Percentiles rank a stretch among this genome's conserved stretches.
phyloP scores from a whole-genome alignment of 225 moss, liverwort and hornwort species.

The Neckera pumila region DNA sequence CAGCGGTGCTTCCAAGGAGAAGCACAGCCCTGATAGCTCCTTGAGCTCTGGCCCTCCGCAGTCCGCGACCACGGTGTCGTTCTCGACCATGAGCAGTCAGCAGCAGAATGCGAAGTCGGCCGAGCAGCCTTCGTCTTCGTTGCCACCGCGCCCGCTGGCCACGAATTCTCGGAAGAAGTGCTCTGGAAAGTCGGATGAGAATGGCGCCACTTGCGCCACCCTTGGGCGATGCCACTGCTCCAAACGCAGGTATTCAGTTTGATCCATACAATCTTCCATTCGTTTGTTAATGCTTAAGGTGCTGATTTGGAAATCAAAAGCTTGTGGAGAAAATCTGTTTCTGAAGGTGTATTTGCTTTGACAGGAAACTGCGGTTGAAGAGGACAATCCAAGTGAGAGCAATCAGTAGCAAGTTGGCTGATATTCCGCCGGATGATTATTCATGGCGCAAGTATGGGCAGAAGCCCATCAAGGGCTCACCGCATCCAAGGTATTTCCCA shows the following conservation, averaged over 20 bases:
- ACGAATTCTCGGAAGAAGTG: slow-evolving; percentile 61
- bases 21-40: slow-evolving; percentile 40
- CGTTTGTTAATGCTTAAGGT: not conserved
- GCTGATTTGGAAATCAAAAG: not conserved
- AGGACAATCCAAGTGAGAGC: slow-evolving; percentile 69
- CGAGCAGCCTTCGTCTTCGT: slow-evolving; percentile 29
- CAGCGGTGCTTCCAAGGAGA: slow-evolving; percentile 11
- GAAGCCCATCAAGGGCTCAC: slow-evolving; percentile 98
- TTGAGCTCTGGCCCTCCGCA: slow-evolving; percentile 36
- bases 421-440: slow-evolving; percentile 88
- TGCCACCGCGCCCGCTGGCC: slow-evolving; percentile 37
- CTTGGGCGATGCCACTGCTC: slow-evolving; percentile 89
- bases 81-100: slow-evolving; percentile 23
- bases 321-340: not conserved
- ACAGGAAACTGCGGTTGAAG: slow-evolving; percentile 73
- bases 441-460: slow-evolving; percentile 98
- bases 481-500: slow-evolving; percentile 66
- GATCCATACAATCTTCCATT: not conserved
- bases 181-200: slow-evolving; percentile 71
- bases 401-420: slow-evolving; percentile 89
- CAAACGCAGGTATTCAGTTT: slow-evolving; percentile 63
- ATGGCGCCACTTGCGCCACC: slow-evolving; percentile 68
- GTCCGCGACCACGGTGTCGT: slow-evolving; percentile 34
- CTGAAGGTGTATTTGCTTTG: not conserved
- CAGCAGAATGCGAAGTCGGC: slow-evolving; percentile 14